Evolutionary conservation across 1,139 yeast species (phyloP), one percentile per base, ranked within the genome.

Genomic region (Saccharomyces hybrid): DNA sequence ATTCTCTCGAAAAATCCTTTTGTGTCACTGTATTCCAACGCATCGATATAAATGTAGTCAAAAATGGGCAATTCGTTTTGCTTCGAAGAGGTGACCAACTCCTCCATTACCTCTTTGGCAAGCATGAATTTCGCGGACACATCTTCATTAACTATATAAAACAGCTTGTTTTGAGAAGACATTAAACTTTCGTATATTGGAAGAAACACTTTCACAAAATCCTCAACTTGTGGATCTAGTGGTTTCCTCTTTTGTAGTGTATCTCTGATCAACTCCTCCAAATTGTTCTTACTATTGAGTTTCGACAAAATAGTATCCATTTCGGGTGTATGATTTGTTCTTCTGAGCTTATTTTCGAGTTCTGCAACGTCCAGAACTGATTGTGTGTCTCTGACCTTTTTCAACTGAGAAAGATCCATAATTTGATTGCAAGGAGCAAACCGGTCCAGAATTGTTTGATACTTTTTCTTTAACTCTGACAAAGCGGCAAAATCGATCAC

Each of bases 41-140:
- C 96, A 70, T 90, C 89, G 61, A 90, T 82, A 67, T 89, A 96
- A 12, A 87, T 68, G 65, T 78, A 88, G 49, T 82, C 79, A 66
- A 90, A 88, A 11, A 75, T 74, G 14, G 74, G 71, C 34, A 84
- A 63, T 50, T 77, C 81, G 3, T 76, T 79, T 9, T 72, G 71
- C 9, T 64, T 63, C 7, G 72, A 71, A 4, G 75, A 66, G 31
- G 71, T 78, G 56, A 71, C 75, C 54, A 90, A 71, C 62, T 84
- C 87, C 14, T 78, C 74, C 50, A 90, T 77, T 0, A 86, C 96
- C 62, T 88, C 95, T 53, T 93, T 72, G 3, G 89, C 82, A 0
- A 96, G 88, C 1, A 93, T 95, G 0, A 96, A 88, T 68, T 90
- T 91, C 5, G 97, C 97, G 7, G 91, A 87, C 2, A 96, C 97